Conservation (phyloP, 1,139 yeast genomes). For the Suhomyces kunorum region DNA sequence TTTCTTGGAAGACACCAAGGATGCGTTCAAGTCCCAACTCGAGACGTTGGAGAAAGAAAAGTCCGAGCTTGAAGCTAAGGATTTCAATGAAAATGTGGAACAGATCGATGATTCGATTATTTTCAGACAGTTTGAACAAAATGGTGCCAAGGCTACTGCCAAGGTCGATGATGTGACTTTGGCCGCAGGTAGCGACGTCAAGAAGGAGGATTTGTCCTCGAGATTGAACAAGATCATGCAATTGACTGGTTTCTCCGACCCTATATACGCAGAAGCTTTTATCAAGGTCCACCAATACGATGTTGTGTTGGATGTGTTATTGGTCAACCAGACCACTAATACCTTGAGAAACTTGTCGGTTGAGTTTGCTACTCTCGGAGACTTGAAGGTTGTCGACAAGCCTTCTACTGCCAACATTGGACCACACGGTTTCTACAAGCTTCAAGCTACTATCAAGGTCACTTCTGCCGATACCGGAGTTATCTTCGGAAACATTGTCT, state of each 20-base stretch:
- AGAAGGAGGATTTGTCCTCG: constrained; percentile 65
- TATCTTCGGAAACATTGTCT: constrained; percentile 93
- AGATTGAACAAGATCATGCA: constrained; percentile 87
- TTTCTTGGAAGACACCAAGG: constrained; percentile 84
- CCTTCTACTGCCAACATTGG: constrained; percentile 94
- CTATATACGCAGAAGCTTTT: constrained; percentile 96
- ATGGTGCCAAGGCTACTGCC: constrained; percentile 25
- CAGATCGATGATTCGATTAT: constrained; percentile 80
- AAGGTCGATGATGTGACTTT: constrained; percentile 54
- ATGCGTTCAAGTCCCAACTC: constrained; percentile 73
- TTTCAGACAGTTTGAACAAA: constrained; percentile 78
- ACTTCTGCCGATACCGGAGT: constrained; percentile 89
- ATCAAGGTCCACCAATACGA: constrained; percentile 95
- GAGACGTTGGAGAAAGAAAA: constrained; percentile 55
- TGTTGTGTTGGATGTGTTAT: constrained; percentile 87
- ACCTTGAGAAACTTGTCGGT: constrained; percentile 90
- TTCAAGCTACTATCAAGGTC: constrained; percentile 88
- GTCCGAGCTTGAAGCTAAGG: constrained; percentile 59
- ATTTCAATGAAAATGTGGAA: constrained; percentile 66
- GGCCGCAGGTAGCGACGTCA: constrained; percentile 45
- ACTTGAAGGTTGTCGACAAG: constrained; percentile 88
- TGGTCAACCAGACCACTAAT: constrained; percentile 91
- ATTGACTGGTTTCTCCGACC: constrained; percentile 95
- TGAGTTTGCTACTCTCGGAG: constrained; percentile 96
- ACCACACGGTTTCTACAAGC: constrained; percentile 92